phyloP scores from a whole-genome alignment of 768 basidiomycete species.

The Panaeolus papilionaceus region DNA sequence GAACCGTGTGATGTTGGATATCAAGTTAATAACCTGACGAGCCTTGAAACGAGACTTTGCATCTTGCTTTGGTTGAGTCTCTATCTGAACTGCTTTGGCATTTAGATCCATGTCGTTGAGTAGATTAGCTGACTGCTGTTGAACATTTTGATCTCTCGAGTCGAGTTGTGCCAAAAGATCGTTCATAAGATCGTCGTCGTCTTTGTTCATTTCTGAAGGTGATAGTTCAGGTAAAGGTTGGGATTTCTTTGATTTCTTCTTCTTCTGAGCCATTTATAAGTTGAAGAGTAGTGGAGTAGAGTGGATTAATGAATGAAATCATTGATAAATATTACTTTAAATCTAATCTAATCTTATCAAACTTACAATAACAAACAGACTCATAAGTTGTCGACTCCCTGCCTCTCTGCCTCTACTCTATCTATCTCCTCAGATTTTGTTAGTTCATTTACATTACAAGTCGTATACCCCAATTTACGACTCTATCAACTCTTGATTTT shows the following conservation, averaged over 20 bases:
- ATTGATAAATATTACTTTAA: not conserved
- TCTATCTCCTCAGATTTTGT: not conserved
- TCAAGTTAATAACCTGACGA: conserved; percentile 59
- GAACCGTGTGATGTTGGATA: not conserved
- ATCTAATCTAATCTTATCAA: conserved; percentile 24
- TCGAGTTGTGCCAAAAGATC: conserved; percentile 82
- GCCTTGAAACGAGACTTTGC: conserved; percentile 72
- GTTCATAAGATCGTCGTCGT: conserved; percentile 71
- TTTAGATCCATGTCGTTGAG: conserved; percentile 54
- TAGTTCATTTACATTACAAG: not conserved
- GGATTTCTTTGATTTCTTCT: conserved; percentile 59
- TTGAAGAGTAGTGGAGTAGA: not conserved
- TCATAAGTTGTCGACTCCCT: too few species aligned
- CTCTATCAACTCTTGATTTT: not conserved
- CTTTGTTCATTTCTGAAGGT: conserved; percentile 36
- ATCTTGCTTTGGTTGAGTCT: conserved; percentile 51
- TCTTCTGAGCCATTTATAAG: conserved; percentile 50
- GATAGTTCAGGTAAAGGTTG: conserved; percentile 37
- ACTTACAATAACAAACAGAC: not conserved
- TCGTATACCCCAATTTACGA: conserved; percentile 6
- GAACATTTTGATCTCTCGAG: conserved; percentile 56
- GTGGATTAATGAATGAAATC: not conserved
- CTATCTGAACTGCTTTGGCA: conserved; percentile 36
- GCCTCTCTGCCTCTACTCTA: too few species aligned
- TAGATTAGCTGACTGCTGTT: conserved; percentile 54